phyloP scores from a whole-genome alignment of 192 early-diverging fungal genomes.

The Piromyces finnis region DNA sequence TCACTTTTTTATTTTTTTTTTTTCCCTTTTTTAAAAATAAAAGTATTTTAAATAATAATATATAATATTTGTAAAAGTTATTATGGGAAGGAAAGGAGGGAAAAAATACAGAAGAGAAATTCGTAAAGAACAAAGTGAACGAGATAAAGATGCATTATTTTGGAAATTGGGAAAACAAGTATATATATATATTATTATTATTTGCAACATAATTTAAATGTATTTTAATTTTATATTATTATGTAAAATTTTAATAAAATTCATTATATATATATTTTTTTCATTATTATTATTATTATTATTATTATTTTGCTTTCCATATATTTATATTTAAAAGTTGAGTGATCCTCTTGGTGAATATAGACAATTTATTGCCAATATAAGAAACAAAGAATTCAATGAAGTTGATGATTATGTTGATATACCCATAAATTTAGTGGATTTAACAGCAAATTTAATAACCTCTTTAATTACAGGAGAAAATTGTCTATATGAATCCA shows the following conservation, averaged over 20 bases:
- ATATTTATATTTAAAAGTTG: neutral
- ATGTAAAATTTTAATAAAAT: too few species aligned
- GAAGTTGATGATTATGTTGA: neutral
- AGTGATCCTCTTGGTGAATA: neutral
- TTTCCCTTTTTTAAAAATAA: too few species aligned
- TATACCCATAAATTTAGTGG: neutral
- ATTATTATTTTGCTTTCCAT: too few species aligned
- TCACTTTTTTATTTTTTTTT: too few species aligned
- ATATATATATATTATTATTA: neutral
- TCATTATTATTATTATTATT: too few species aligned
- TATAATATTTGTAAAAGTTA: too few species aligned
- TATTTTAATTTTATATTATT: too few species aligned
- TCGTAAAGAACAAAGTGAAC: neutral
- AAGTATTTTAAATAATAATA: too few species aligned
- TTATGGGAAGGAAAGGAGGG: neutral
- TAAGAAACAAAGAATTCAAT: neutral
- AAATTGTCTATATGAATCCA: neutral
- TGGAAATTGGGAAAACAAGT: neutral
- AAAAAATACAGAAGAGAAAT: neutral
- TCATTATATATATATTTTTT: too few species aligned
- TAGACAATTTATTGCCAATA: neutral
- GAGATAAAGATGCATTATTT: neutral
- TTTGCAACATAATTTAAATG: too few species aligned
- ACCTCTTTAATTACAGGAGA: neutral
- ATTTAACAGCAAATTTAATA: neutral